phyloP scores from a whole-genome alignment of 805 yeast genomes.

The Suhomyces canberraensis region DNA sequence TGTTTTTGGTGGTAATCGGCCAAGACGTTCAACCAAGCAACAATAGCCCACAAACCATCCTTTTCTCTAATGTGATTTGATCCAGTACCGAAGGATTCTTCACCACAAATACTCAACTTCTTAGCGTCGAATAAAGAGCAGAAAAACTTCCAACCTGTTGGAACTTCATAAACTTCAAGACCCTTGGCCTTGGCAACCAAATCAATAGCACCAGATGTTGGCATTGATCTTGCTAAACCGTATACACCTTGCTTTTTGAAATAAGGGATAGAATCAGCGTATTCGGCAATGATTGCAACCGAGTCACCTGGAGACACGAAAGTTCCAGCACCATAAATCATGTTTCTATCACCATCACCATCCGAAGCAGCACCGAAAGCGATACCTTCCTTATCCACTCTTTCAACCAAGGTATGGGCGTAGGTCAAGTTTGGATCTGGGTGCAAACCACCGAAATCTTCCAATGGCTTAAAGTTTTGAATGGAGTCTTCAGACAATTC shows the following conservation, averaged over 20 bases:
- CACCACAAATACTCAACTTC: constrained; percentile 94
- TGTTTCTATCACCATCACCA: constrained; percentile 98
- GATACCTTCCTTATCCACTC: constrained; percentile 77
- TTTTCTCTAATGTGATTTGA: constrained; percentile 96
- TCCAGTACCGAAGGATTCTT: constrained; percentile 97
- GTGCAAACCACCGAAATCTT: constrained; percentile 96
- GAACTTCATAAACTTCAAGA: constrained; percentile 84
- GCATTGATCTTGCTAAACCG: constrained; percentile 97
- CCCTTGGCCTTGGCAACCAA: constrained; percentile 79
- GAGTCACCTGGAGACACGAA: constrained; percentile 98
- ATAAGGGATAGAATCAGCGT: constrained; percentile 87
- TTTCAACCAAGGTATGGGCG: constrained; percentile 80
- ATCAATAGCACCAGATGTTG: constrained; percentile 92
- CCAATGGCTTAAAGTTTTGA: constrained; percentile 76
- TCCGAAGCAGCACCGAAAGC: constrained; percentile 99
- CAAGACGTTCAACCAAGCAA: constrained; percentile 94
- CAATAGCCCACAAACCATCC: constrained; percentile 96
- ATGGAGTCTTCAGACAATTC: constrained; percentile 68
- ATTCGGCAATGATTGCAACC: constrained; percentile 95
- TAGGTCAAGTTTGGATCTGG: constrained; percentile 98
- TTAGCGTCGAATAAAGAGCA: constrained; percentile 92
- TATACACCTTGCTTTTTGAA: constrained; percentile 79
- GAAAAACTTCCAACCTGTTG: constrained; percentile 99
- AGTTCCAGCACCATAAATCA: constrained; percentile 94
- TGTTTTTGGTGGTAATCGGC: constrained; percentile 71